Evolutionary conservation across 352 stramenopile species (phyloP).

Genomic region (Phytophthora pluvialis): DNA sequence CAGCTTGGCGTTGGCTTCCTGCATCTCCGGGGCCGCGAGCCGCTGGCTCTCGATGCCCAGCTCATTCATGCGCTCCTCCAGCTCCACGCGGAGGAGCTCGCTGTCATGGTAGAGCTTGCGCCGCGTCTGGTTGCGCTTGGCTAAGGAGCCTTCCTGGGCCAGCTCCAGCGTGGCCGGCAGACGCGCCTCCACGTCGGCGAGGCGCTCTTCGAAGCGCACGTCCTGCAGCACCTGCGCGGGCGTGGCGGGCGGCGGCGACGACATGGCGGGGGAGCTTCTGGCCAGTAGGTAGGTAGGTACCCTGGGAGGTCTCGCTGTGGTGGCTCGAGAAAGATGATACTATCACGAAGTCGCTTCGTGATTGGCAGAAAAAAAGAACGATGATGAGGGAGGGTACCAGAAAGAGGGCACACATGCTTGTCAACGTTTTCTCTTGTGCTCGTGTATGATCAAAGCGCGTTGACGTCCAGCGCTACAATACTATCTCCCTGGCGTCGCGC

Average conservation of each 20-base stretch:
- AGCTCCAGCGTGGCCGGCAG: conserved; percentile 52
- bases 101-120: conserved; percentile 75
- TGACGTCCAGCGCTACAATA: no score
- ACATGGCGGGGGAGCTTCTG: conserved; percentile 20
- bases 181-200: conserved; percentile 58
- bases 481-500: no score
- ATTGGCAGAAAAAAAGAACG: conserved; percentile 22
- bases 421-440: conserved; percentile 4
- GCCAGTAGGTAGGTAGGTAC: background rate
- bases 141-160: conserved; percentile 49
- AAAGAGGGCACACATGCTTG: conserved; percentile 8
- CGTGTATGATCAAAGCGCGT: no score
- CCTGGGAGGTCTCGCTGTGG: conserved; percentile 6
- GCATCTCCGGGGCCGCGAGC: conserved; percentile 51
- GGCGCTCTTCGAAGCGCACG: conserved; percentile 60
- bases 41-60: conserved; percentile 70
- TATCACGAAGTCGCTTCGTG: conserved; percentile 11
- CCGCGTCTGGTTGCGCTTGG: conserved; percentile 76
- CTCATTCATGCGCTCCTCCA: conserved; percentile 79
- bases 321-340: conserved; percentile 12
- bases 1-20: conserved; percentile 58
- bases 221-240: conserved; percentile 63
- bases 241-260: conserved; percentile 30
- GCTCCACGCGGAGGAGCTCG: conserved; percentile 78
- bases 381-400: conserved; percentile 7